Evolutionary conservation across 1,284 basidiomycete species (phyloP).

Genomic region (Puccinia novopanici): DNA sequence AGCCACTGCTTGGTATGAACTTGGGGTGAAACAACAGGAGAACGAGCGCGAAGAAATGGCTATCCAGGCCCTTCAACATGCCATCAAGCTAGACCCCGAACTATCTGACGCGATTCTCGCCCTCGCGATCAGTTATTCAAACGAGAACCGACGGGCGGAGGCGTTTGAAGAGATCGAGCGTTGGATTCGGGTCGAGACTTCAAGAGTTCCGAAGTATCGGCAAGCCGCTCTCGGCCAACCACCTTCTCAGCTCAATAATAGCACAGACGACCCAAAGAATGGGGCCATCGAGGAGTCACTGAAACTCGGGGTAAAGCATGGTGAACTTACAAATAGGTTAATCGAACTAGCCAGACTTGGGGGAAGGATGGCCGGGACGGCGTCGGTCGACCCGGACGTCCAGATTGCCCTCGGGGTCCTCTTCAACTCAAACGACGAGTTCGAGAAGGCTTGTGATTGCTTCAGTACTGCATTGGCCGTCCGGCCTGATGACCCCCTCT

Average conservation of each 20-base stretch:
- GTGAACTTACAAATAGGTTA: conserved; percentile 58
- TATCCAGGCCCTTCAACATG: conserved; percentile 78
- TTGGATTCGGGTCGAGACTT: conserved; percentile 67
- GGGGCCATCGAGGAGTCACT: neutral
- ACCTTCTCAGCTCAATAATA: neutral
- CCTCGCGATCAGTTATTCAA: conserved; percentile 86
- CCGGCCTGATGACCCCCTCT: conserved; percentile 70
- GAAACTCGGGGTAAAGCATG: conserved; percentile 54
- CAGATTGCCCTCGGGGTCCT: conserved; percentile 93
- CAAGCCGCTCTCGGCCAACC: neutral
- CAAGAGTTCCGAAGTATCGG: neutral
- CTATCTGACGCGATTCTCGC: conserved; percentile 84
- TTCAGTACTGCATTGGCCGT: conserved; percentile 75
- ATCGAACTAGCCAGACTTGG: conserved; percentile 59
- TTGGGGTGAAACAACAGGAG: conserved; percentile 97
- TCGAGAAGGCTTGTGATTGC: conserved; percentile 75
- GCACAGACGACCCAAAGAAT: neutral
- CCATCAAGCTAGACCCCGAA: conserved; percentile 73
- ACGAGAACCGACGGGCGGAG: conserved; percentile 70
- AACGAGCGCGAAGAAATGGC: conserved; percentile 93
- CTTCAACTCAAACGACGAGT: conserved; percentile 77
- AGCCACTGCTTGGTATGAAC: conserved; percentile 79
- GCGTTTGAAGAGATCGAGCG: conserved; percentile 77
- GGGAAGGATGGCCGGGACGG: conserved; percentile 30
- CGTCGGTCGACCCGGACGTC: conserved; percentile 78